These are phyloP conservation scores for Capillidium heterosporum DNA, from an alignment of 371 early-diverging fungal species.

Conservation along the genomic window DNA sequence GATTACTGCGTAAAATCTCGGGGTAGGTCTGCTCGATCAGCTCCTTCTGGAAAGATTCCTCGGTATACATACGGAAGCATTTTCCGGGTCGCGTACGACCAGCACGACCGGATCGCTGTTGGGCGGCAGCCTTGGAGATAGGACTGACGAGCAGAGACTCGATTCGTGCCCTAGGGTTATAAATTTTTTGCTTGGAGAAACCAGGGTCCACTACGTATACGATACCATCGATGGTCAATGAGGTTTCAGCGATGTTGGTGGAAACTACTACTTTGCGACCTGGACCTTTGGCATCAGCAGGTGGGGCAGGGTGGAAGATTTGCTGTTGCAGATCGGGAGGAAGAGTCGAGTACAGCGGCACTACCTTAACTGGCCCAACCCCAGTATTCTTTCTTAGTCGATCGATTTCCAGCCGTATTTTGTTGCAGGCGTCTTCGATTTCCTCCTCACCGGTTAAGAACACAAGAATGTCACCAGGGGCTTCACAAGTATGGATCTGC, in stretches of 20 bases:
- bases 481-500: slow-evolving; percentile 74
- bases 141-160: slow-evolving; percentile 80
- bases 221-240: slow-evolving; percentile 94
- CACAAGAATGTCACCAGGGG: slow-evolving; percentile 75
- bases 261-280: slow-evolving; percentile 91
- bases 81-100: slow-evolving; percentile 76
- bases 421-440: slow-evolving; percentile 47
- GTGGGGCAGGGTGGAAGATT: slow-evolving; percentile 81
- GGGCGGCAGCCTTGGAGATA: slow-evolving; percentile 88
- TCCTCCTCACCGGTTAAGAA: slow-evolving; percentile 92
- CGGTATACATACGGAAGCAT: slow-evolving; percentile 92
- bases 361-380: slow-evolving; percentile 26
- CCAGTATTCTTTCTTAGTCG: slow-evolving; percentile 26
- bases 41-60: slow-evolving; percentile 52
- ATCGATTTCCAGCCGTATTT: slow-evolving; percentile 42
- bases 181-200: slow-evolving; percentile 90
- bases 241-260: slow-evolving; percentile 98
- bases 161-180: slow-evolving; percentile 83
- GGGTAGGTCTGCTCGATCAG: slow-evolving; percentile 78
- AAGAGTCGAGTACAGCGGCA: slow-evolving; percentile 83
- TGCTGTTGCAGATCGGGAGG: slow-evolving; percentile 83
- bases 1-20: slow-evolving; percentile 88
- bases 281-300: slow-evolving; percentile 48
- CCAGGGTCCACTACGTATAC: slow-evolving; percentile 97
- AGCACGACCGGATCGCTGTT: slow-evolving; percentile 95